phyloP scores from a whole-genome alignment of 2,329 filamentous ascomycete genomes.

The Sordariomycetes sp. region DNA sequence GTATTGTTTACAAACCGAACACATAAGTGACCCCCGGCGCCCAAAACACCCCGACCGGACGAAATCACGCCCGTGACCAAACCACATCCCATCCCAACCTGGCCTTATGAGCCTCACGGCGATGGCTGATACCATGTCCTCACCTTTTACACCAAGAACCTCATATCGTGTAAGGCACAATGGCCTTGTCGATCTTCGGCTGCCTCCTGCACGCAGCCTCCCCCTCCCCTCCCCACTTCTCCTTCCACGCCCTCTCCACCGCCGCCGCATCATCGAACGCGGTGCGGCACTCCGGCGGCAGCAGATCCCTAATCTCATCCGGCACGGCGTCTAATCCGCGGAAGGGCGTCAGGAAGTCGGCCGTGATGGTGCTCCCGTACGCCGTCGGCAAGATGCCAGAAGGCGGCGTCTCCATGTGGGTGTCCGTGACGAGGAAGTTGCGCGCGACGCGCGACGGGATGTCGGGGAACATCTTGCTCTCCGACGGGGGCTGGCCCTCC shows the following conservation, averaged over 20 bases:
- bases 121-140: not conserved
- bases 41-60: constrained; percentile 1
- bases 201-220: constrained; percentile 35
- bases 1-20: not conserved
- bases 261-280: constrained; percentile 57
- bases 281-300: constrained; percentile 56
- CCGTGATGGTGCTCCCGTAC: constrained; percentile 27
- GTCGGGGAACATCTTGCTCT: constrained; percentile 27
- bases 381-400: constrained; percentile 29
- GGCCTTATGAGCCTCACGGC: not conserved
- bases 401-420: constrained; percentile 36
- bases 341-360: constrained; percentile 36
- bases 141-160: constrained; percentile 17
- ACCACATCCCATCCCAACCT: not conserved
- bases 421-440: constrained; percentile 44
- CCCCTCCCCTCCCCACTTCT: constrained; percentile 58
- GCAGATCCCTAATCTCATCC: constrained; percentile 49
- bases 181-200: constrained; percentile 50
- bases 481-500: constrained; percentile 12
- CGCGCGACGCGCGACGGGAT: constrained; percentile 34
- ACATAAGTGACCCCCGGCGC: not conserved
- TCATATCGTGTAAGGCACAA: constrained; percentile 35
- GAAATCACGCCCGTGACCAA: not conserved
- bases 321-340: constrained; percentile 50
- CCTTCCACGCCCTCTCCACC: constrained; percentile 60